phyloP scores from a whole-genome alignment of 306 rosid genomes.

The Acacia crassicarpa region DNA sequence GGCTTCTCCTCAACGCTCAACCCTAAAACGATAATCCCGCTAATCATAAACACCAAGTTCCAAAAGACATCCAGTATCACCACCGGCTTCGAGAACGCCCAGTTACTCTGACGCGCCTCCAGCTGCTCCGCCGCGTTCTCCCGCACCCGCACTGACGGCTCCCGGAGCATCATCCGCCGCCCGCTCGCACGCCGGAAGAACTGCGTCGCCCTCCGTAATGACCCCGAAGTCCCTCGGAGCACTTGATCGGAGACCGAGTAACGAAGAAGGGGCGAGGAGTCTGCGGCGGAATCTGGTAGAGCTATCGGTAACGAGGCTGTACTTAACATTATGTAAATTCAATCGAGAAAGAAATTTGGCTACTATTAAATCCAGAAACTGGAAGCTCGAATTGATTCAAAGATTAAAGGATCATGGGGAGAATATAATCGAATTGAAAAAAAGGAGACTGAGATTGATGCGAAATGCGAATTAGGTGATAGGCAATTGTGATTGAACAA shows the following conservation, averaged over 20 bases:
- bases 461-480: neutral
- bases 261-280: conserved; percentile 59
- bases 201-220: conserved; percentile 52
- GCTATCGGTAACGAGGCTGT: conserved; percentile 34
- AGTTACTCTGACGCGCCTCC: conserved; percentile 77
- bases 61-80: conserved; percentile 64
- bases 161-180: conserved; percentile 75
- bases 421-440: neutral
- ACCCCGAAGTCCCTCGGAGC: conserved; percentile 44
- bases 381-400: neutral
- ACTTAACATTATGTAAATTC: conserved; percentile 40
- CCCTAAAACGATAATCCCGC: conserved; percentile 50
- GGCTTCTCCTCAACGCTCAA: conserved; percentile 63
- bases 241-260: conserved; percentile 40
- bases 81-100: conserved; percentile 75
- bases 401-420: neutral
- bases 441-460: neutral
- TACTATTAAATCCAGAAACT: neutral
- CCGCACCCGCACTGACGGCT: conserved; percentile 69
- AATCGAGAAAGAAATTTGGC: neutral
- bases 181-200: conserved; percentile 69
- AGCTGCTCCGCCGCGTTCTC: conserved; percentile 85
- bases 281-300: conserved; percentile 40
- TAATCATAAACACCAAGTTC: conserved; percentile 57
- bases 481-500: neutral